Conservation (phyloP, 768 basidiomycete species). For the Suillus brevipes region DNA sequence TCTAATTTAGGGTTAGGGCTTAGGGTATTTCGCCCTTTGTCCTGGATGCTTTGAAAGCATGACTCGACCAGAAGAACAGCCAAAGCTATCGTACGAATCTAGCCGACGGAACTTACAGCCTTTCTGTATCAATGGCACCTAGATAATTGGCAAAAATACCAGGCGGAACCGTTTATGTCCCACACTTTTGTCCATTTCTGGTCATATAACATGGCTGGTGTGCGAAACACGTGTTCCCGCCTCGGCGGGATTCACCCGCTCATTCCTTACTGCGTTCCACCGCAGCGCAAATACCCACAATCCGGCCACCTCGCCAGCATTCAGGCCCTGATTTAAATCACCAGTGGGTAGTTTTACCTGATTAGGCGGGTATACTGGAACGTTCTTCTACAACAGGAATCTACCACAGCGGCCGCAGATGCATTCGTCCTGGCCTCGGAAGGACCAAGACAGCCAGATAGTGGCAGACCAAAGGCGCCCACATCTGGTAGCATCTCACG, state of each 20-base stretch:
- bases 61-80: constrained; percentile 7
- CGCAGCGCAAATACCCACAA: neutral
- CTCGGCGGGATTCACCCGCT: constrained; percentile 11
- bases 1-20: constrained; percentile 32
- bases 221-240: constrained; percentile 8
- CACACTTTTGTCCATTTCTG: constrained; percentile 10
- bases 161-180: constrained; percentile 6
- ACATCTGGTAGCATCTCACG: neutral
- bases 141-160: constrained; percentile 3
- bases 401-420: neutral
- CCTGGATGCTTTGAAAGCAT: constrained; percentile 8
- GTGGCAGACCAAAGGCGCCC: neutral
- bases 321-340: neutral
- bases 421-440: neutral
- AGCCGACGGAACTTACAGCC: neutral
- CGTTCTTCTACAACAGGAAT: neutral
- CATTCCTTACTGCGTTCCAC: constrained; percentile 15
- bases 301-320: neutral
- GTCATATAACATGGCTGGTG: neutral
- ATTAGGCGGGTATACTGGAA: neutral
- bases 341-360: neutral
- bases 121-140: neutral
- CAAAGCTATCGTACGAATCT: constrained; percentile 3
- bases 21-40: constrained; percentile 20
- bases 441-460: neutral